These are phyloP conservation scores for Podaxis sp. DNA, from an alignment of 768 basidiomycete genomes.

Conservation along the genomic window DNA sequence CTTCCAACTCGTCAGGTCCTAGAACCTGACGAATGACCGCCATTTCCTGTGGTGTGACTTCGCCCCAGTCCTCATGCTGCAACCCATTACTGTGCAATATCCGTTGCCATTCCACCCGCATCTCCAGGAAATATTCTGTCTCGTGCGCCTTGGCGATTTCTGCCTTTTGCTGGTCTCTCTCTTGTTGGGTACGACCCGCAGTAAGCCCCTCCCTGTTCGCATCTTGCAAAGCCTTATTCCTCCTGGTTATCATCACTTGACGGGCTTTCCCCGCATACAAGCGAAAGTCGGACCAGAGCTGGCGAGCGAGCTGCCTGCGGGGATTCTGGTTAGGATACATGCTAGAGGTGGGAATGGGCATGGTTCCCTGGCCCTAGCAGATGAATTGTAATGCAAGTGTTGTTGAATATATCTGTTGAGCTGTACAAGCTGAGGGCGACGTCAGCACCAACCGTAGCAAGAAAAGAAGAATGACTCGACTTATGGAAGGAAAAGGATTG, in stretches of 20 bases:
- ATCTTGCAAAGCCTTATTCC: constrained; percentile 21
- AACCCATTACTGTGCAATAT: constrained; percentile 34
- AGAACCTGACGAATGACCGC: constrained; percentile 33
- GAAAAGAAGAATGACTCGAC: constrained; percentile 30
- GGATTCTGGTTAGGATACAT: constrained; percentile 14
- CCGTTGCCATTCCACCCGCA: constrained; percentile 42
- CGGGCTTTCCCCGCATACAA: constrained; percentile 28
- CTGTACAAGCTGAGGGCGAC: constrained; percentile 20
- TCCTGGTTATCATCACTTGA: constrained; percentile 25
- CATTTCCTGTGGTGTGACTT: constrained; percentile 39
- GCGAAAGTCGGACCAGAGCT: constrained; percentile 37
- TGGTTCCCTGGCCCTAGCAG: not conserved
- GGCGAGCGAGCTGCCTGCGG: constrained; percentile 26
- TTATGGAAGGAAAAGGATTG: constrained; percentile 31
- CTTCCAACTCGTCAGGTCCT: constrained; percentile 37
- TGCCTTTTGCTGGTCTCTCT: constrained; percentile 31
- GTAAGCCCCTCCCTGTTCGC: constrained; percentile 29
- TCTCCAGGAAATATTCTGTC: constrained; percentile 31
- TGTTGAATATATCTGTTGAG: not conserved
- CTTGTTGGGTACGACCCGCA: constrained; percentile 23
- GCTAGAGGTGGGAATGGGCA: constrained; percentile 15
- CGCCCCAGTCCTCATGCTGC: constrained; percentile 43
- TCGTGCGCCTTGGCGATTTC: constrained; percentile 28
- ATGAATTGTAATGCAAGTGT: not conserved
- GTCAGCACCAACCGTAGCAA: constrained; percentile 29